Evolutionary conservation across 768 basidiomycete genomes (phyloP).

Genomic region (Thelephora ganbajun): DNA sequence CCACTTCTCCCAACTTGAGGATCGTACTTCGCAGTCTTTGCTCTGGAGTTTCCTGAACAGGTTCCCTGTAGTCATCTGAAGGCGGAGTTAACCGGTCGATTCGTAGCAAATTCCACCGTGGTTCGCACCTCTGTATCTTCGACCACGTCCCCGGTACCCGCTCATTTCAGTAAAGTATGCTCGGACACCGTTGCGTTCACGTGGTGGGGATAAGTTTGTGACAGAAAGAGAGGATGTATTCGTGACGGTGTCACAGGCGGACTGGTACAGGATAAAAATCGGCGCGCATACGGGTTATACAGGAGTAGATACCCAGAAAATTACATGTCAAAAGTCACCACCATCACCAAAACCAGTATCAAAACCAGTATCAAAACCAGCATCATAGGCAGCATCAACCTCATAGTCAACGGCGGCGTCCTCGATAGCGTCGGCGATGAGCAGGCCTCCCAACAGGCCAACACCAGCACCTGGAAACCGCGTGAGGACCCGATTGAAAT

Average conservation of each 20-base stretch:
- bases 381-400: too few species aligned
- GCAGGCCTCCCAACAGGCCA: slow-evolving; percentile 49
- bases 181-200: neutral
- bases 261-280: too few species aligned
- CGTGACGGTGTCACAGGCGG: too few species aligned
- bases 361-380: neutral
- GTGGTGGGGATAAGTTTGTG: too few species aligned
- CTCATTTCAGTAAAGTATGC: neutral
- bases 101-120: neutral
- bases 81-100: neutral
- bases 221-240: too few species aligned
- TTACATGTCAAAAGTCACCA: too few species aligned
- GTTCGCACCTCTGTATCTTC: slow-evolving; percentile 13
- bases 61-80: slow-evolving; percentile 46
- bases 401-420: too few species aligned
- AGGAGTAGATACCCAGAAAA: too few species aligned
- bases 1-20: slow-evolving; percentile 71
- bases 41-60: slow-evolving; percentile 57
- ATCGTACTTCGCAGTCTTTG: slow-evolving; percentile 55
- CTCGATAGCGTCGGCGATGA: slow-evolving; percentile 40
- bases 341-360: neutral
- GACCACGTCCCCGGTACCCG: slow-evolving; percentile 5
- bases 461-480: slow-evolving; percentile 30
- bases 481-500: neutral
- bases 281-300: too few species aligned